Conservation (phyloP, 768 basidiomycete genomes). For the Psilocybe sp. region DNA sequence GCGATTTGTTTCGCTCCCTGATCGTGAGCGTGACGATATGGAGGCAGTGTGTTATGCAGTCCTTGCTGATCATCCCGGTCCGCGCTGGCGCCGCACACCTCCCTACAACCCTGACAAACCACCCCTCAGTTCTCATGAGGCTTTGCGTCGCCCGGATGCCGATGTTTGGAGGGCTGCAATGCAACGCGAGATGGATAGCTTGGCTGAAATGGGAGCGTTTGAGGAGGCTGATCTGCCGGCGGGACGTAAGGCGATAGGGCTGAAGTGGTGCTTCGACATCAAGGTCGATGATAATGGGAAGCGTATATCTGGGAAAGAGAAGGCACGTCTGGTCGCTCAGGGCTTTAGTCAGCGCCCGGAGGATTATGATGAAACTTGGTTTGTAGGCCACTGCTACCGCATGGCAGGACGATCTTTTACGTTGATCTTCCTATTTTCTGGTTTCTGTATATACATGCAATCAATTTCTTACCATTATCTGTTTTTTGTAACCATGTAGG, state of each 20-base stretch:
- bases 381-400: too few species aligned
- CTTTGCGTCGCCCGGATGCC: constrained; percentile 3
- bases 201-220: constrained; percentile 3
- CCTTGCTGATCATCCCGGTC: background rate
- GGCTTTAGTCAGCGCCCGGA: constrained; percentile 3
- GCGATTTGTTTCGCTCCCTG: too few species aligned
- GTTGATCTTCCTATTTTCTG: too few species aligned
- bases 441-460: too few species aligned
- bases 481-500: too few species aligned
- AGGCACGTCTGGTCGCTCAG: constrained; percentile 5
- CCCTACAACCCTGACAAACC: constrained; percentile 1
- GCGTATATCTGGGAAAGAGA: constrained; percentile 5
- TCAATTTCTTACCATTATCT: too few species aligned
- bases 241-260: constrained; percentile 14
- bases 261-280: constrained; percentile 26
- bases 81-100: background rate
- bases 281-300: constrained; percentile 34
- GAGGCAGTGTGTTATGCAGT: too few species aligned
- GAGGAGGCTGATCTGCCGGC: background rate
- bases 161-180: background rate
- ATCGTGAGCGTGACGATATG: too few species aligned
- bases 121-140: constrained; percentile 1
- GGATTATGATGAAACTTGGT: constrained; percentile 2
- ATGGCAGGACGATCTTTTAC: too few species aligned
- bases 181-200: constrained; percentile 3